Conservation (phyloP, 495 filamentous ascomycete genomes). For the Xylaria cubensis region DNA sequence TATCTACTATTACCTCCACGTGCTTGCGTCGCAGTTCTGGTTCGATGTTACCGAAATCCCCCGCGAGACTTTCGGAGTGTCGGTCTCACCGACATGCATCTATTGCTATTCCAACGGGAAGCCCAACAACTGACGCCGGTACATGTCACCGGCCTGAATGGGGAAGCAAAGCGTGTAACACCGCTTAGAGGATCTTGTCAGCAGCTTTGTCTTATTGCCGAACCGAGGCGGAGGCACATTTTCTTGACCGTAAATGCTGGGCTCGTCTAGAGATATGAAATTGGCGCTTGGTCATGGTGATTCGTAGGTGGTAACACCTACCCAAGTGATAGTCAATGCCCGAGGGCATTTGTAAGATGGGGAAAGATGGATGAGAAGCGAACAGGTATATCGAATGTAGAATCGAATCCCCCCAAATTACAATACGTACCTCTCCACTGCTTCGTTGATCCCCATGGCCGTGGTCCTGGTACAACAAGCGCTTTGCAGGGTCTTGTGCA, state of each 20-base stretch:
- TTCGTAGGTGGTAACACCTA: not conserved
- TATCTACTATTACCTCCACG: not conserved
- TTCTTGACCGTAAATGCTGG: not conserved
- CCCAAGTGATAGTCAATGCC: not conserved
- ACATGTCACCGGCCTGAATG: slow-evolving; percentile 3
- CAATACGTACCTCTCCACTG: not conserved
- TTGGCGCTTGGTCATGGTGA: slow-evolving; percentile 6
- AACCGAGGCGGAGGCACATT: not conserved
- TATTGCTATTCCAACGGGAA: not conserved
- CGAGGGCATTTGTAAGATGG: not conserved
- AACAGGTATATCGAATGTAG: not conserved
- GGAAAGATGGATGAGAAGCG: not conserved
- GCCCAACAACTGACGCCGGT: not conserved
- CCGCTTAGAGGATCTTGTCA: slow-evolving; percentile 8
- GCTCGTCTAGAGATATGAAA: not conserved
- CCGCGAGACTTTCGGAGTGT: not conserved
- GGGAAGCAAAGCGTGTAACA: not conserved
- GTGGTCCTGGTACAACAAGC: slow-evolving; percentile 23
- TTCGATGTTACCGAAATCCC: slow-evolving; percentile 8
- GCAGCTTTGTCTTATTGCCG: not conserved
- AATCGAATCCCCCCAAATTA: not conserved
- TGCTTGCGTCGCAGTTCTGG: slow-evolving; percentile 18
- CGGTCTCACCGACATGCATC: slow-evolving; percentile 9
- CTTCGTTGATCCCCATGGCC: slow-evolving; percentile 13
- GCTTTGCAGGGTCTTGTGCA: slow-evolving; percentile 1